Conservation (phyloP, 2,329 filamentous ascomycete genomes). For the Huntiella decipiens region DNA sequence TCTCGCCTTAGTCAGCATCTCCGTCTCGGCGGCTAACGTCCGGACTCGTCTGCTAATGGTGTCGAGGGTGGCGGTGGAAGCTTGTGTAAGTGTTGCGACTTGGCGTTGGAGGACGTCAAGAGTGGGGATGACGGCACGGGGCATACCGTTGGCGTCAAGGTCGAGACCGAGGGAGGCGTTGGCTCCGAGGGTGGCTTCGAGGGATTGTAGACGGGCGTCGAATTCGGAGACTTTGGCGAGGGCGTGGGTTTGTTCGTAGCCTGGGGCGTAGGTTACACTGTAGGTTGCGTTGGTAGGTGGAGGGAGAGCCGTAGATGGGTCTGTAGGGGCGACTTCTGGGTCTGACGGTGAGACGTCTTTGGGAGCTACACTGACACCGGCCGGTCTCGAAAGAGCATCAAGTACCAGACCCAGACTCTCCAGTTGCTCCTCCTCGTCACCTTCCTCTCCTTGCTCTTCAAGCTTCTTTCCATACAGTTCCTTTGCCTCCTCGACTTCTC, state of each 20-base stretch:
- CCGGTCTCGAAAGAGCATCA: constrained; percentile 37
- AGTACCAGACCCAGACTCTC: constrained; percentile 52
- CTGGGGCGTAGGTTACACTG: constrained; percentile 44
- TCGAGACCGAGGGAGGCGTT: constrained; percentile 49
- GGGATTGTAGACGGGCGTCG: constrained; percentile 55
- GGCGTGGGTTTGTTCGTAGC: constrained; percentile 48
- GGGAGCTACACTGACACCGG: constrained; percentile 10
- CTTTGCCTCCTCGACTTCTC: constrained; percentile 63
- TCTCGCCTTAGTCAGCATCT: constrained; percentile 47
- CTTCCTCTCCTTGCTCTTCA: constrained; percentile 23
- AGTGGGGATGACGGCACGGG: constrained; percentile 60
- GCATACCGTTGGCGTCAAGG: constrained; percentile 34
- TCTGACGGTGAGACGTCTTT: background rate
- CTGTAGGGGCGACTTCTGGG: background rate
- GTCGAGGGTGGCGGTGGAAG: constrained; percentile 55
- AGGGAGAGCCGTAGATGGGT: background rate
- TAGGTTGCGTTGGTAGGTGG: constrained; percentile 29
- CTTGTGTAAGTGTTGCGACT: constrained; percentile 53
- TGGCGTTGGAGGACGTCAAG: constrained; percentile 67
- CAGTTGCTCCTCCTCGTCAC: constrained; percentile 30
- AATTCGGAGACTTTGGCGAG: constrained; percentile 74
- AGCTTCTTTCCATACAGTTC: constrained; percentile 38
- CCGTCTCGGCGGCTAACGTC: constrained; percentile 52
- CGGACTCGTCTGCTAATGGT: constrained; percentile 50
- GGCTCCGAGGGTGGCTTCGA: constrained; percentile 70